Conservation (phyloP, 129 eudicot genomes). For the Pittosporum tobira region DNA sequence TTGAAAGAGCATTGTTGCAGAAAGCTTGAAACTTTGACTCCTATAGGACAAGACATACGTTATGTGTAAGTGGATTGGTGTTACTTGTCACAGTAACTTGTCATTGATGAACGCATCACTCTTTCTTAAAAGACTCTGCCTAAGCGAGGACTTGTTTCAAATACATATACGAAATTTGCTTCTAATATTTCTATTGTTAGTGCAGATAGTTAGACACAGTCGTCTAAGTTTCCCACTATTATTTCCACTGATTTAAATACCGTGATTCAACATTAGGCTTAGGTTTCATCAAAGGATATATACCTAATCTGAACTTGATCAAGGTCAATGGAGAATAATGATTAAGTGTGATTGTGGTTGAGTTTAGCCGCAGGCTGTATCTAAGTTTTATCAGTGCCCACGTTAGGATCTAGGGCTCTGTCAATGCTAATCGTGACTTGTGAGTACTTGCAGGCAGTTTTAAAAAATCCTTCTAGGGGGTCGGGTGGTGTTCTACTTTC, state of each 20-base stretch:
- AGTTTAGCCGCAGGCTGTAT: no score
- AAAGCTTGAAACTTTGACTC: constrained; percentile 11
- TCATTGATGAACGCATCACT: background rate
- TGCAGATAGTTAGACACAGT: no score
- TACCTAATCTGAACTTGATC: no score
- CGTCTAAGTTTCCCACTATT: background rate
- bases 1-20: constrained; percentile 25
- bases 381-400: background rate
- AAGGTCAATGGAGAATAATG: no score
- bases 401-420: background rate
- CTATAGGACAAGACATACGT: constrained; percentile 12
- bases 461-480: no score
- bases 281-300: no score
- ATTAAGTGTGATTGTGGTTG: no score
- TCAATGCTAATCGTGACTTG: background rate
- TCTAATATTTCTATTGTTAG: background rate
- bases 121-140: background rate
- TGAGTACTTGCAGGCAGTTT: background rate
- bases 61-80: constrained; percentile 7
- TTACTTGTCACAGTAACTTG: background rate
- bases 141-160: no score
- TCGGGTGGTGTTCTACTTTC: no score
- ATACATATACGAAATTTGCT: background rate
- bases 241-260: background rate
- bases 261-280: background rate